phyloP scores from a whole-genome alignment of 163 green algal genomes.

The Coccomyxa subellipsoidea region DNA sequence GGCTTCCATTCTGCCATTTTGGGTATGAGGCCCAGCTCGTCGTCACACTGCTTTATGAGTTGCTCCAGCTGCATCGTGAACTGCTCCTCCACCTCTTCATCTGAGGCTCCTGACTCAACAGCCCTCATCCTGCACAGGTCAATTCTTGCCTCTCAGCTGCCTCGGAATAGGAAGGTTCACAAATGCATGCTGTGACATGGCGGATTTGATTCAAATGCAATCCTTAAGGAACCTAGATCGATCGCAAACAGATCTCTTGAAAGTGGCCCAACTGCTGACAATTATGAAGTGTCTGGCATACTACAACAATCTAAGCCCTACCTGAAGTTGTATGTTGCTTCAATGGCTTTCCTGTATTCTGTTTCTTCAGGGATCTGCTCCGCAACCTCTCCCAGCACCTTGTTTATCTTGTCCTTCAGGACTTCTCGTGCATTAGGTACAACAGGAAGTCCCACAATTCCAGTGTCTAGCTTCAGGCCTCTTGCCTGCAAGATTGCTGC shows the following conservation, averaged over 20 bases:
- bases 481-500: background rate
- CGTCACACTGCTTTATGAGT: slow-evolving; percentile 44
- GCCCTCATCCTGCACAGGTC: background rate
- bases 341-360: slow-evolving; percentile 51
- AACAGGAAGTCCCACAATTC: slow-evolving; percentile 62
- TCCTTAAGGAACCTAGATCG: no score
- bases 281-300: no score
- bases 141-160: background rate
- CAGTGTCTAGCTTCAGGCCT: slow-evolving; percentile 53
- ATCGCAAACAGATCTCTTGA: background rate
- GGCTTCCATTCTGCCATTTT: slow-evolving; percentile 66
- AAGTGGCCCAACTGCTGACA: background rate
- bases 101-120: slow-evolving; percentile 27
- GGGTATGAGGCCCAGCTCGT: slow-evolving; percentile 61
- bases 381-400: slow-evolving; percentile 44
- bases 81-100: slow-evolving; percentile 50
- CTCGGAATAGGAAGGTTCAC: background rate
- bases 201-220: no score
- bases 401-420: slow-evolving; percentile 34
- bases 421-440: slow-evolving; percentile 49
- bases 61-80: slow-evolving; percentile 58
- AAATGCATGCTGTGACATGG: no score
- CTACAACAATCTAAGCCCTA: no score
- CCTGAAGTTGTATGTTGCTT: slow-evolving; percentile 43
- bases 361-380: slow-evolving; percentile 46